Conservation (phyloP, 2,329 filamentous ascomycete genomes). For the Monosporascus sp. region DNA sequence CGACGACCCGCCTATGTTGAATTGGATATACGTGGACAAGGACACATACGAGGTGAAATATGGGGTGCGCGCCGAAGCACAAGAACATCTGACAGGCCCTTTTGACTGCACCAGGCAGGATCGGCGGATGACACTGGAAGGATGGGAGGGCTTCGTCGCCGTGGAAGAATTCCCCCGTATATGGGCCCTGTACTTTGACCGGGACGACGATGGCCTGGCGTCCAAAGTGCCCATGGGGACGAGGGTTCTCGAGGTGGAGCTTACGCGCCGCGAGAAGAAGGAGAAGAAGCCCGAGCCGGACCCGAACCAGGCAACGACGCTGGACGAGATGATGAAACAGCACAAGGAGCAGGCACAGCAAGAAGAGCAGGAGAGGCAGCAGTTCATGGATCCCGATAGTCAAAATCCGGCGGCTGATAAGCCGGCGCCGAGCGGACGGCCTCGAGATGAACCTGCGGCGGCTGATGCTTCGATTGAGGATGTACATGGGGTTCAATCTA, state of each 20-base stretch:
- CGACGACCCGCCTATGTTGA: conserved; percentile 43
- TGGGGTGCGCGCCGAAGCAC: conserved; percentile 36
- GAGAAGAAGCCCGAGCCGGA: conserved; percentile 28
- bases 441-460: background rate
- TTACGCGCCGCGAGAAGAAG: conserved; percentile 46
- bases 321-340: conserved; percentile 25
- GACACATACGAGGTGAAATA: conserved; percentile 42
- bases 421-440: background rate
- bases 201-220: conserved; percentile 38
- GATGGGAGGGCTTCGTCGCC: conserved; percentile 46
- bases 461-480: background rate
- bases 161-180: conserved; percentile 38
- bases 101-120: conserved; percentile 50
- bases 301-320: conserved; percentile 16
- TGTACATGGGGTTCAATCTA: background rate
- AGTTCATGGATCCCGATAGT: conserved; percentile 7
- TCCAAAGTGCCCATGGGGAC: conserved; percentile 41
- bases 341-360: conserved; percentile 19
- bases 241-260: conserved; percentile 50
- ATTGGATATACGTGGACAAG: conserved; percentile 45
- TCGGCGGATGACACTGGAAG: conserved; percentile 41
- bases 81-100: conserved; percentile 40
- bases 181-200: conserved; percentile 45
- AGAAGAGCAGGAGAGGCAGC: conserved; percentile 17
- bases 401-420: conserved; percentile 4